Evolutionary conservation across 345 rosid species (phyloP).

Genomic region (Crucihimalaya himalaica): DNA sequence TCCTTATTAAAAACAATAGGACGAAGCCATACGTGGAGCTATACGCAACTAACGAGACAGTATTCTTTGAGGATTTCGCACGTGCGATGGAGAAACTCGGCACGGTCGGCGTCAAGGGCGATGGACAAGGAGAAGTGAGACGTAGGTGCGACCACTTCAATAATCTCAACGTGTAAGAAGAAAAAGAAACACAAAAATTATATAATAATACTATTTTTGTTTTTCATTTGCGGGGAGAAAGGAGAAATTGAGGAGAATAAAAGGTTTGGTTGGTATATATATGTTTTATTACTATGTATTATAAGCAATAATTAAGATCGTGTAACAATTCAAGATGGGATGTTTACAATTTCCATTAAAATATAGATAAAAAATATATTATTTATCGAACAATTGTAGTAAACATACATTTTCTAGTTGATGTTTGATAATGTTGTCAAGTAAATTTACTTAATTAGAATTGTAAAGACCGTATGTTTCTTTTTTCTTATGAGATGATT

Average conservation of each 20-base stretch:
- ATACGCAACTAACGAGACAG: constrained; percentile 47
- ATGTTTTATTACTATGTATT: constrained; percentile 11
- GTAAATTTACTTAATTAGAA: neutral
- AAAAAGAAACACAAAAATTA: neutral
- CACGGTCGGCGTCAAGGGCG: constrained; percentile 44
- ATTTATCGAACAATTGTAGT: neutral
- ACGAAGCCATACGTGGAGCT: constrained; percentile 44
- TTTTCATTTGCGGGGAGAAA: constrained; percentile 22
- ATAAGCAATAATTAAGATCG: constrained; percentile 19
- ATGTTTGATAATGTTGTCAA: neutral
- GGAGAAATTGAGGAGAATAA: constrained; percentile 1
- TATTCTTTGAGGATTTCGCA: constrained; percentile 50
- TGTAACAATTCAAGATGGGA: constrained; percentile 13
- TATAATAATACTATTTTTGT: neutral
- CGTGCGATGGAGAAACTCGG: constrained; percentile 57
- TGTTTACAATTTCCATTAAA: neutral
- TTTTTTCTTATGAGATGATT: too few species aligned
- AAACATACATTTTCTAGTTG: neutral
- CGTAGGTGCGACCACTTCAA: constrained; percentile 57
- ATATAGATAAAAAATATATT: constrained; percentile 12
- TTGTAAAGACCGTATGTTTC: too few species aligned
- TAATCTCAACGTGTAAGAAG: constrained; percentile 28
- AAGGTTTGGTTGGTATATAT: constrained; percentile 22
- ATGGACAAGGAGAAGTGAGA: constrained; percentile 54
- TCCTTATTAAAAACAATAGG: constrained; percentile 35